phyloP scores from a whole-genome alignment of 1,284 basidiomycete species.

The Tylopilus sp. region DNA sequence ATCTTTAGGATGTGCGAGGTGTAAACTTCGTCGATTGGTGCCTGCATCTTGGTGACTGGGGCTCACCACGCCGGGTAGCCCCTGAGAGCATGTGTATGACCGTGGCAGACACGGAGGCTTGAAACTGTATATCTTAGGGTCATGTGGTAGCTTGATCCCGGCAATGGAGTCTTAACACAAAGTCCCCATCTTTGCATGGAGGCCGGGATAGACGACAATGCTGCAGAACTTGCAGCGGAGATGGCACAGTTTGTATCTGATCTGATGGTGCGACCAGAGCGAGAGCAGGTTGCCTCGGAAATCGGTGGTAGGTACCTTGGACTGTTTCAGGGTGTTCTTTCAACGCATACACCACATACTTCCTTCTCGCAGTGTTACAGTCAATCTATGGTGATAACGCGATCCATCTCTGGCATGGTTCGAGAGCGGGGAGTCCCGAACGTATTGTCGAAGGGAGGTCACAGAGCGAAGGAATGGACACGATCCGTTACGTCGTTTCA shows the following conservation, averaged over 20 bases:
- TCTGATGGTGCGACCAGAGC: slow-evolving; percentile 46
- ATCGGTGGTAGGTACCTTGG: slow-evolving; percentile 52
- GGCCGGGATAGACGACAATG: slow-evolving; percentile 3
- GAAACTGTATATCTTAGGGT: not conserved
- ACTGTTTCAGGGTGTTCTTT: not conserved
- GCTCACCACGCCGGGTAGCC: too few relatives aligned
- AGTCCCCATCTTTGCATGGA: slow-evolving; percentile 18
- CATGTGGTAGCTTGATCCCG: not conserved
- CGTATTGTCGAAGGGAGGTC: not conserved
- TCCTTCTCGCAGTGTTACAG: slow-evolving; percentile 55
- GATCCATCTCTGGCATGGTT: slow-evolving; percentile 52
- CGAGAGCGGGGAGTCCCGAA: slow-evolving; percentile 26
- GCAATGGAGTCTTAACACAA: slow-evolving; percentile 5
- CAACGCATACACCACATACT: slow-evolving; percentile 7
- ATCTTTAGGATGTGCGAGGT: too few relatives aligned
- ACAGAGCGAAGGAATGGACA: slow-evolving; percentile 21
- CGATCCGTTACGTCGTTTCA: slow-evolving; percentile 63
- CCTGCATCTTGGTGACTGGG: too few relatives aligned
- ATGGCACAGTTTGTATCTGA: slow-evolving; percentile 46
- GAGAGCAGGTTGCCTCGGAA: slow-evolving; percentile 60
- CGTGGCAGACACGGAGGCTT: slow-evolving; percentile 2
- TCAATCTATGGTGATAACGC: slow-evolving; percentile 79
- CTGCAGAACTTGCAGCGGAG: slow-evolving; percentile 30
- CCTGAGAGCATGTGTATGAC: too few relatives aligned
- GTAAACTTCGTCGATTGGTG: too few relatives aligned